These are phyloP conservation scores for Fusarium algeriense DNA, from an alignment of 2,329 filamentous ascomycete species.

Conservation along the genomic window DNA sequence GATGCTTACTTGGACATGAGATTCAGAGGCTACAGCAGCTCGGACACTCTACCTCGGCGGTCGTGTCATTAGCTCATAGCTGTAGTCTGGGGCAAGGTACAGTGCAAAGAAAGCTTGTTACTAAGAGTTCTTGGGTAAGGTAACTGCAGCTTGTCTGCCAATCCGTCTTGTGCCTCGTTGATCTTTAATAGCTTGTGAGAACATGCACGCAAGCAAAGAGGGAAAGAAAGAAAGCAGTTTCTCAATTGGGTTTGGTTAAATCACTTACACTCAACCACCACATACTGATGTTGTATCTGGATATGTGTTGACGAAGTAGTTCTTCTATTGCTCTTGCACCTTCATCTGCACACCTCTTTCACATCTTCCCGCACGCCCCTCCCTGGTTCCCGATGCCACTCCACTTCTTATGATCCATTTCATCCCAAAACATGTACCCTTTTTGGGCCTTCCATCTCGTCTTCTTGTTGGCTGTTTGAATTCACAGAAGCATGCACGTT, in stretches of 20 bases:
- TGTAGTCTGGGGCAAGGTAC: constrained; percentile 24
- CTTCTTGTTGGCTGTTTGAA: constrained; percentile 43
- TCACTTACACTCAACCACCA: constrained; percentile 9
- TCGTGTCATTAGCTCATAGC: constrained; percentile 20
- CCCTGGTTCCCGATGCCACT: constrained; percentile 41
- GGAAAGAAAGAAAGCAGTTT: neutral
- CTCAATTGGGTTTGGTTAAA: neutral
- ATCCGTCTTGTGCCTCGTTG: neutral
- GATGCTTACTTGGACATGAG: constrained; percentile 14
- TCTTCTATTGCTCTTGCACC: constrained; percentile 7
- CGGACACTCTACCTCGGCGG: constrained; percentile 24
- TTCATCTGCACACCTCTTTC: constrained; percentile 9
- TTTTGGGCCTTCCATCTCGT: constrained; percentile 37
- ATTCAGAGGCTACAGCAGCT: constrained; percentile 15
- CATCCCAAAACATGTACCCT: constrained; percentile 36
- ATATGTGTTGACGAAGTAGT: constrained; percentile 12
- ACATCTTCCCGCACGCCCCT: constrained; percentile 31
- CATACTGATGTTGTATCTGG: constrained; percentile 2
- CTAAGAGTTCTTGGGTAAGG: constrained; percentile 1
- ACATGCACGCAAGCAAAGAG: neutral
- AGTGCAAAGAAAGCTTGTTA: constrained; percentile 26
- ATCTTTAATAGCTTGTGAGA: neutral
- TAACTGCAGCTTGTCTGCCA: neutral
- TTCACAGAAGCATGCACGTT: constrained; percentile 28
- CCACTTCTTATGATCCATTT: constrained; percentile 44